phyloP scores from a whole-genome alignment of 2,329 filamentous ascomycete species.

The Fusarium buharicum region DNA sequence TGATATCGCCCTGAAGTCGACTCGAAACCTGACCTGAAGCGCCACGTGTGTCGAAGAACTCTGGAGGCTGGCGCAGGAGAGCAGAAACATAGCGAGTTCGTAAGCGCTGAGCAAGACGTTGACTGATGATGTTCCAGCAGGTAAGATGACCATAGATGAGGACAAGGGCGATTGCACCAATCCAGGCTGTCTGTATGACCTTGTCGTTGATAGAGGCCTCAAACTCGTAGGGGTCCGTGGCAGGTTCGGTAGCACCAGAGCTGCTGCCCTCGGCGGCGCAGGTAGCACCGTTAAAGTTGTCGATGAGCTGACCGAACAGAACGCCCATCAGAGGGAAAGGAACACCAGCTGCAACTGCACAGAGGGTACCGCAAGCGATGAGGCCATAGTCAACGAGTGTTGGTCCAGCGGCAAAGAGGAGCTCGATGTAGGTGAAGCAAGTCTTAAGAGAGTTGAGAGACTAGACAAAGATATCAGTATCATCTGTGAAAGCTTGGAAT shows the following conservation, averaged over 20 bases:
- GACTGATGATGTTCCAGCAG: conserved; percentile 72
- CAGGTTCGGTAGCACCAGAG: conserved; percentile 27
- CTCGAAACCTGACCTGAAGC: conserved; percentile 69
- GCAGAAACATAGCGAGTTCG: conserved; percentile 68
- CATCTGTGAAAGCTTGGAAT: neutral
- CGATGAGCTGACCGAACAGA: conserved; percentile 70
- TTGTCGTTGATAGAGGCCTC: conserved; percentile 62
- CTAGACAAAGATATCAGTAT: neutral
- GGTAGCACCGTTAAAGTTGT: conserved; percentile 67
- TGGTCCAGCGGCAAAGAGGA: conserved; percentile 52
- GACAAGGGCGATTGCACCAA: conserved; percentile 68
- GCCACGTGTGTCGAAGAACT: conserved; percentile 70
- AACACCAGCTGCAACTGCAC: conserved; percentile 66
- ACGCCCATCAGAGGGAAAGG: conserved; percentile 72
- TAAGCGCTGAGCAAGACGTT: conserved; percentile 70
- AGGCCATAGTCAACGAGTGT: conserved; percentile 55
- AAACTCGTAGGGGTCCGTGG: conserved; percentile 44
- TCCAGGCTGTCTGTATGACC: conserved; percentile 69
- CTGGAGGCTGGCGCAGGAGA: conserved; percentile 68
- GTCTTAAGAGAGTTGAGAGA: conserved; percentile 23
- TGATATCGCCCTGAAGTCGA: conserved; percentile 73
- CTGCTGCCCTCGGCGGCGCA: conserved; percentile 52
- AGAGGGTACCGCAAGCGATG: conserved; percentile 53
- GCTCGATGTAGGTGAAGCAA: conserved; percentile 51
- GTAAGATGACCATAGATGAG: conserved; percentile 72